Base-by-base conservation (phyloP, 441 rosid species). In the Pelargonium citronellum region DNA sequence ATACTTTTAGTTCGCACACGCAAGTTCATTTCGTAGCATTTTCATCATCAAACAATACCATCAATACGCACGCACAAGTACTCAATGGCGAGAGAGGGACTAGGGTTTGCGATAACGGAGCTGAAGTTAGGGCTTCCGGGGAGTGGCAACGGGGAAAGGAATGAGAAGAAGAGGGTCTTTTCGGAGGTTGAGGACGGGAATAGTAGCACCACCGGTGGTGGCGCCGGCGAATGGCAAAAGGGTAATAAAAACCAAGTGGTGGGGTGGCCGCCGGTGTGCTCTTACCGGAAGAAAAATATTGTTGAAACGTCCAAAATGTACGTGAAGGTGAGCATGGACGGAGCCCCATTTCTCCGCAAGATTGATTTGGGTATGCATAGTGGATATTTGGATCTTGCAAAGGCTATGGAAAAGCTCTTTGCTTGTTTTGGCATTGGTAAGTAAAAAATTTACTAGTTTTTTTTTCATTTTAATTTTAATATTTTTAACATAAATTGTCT, bases 251-350 rank as follows among this genome's bases (percentile, higher is more conserved):
- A 15, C 7, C 53, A 47, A 11, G 53, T 47, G n/a, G 53, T 47
- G 53, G 53, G 53, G 53, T 47, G 53, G 53, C 53, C 53, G 4
- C 53, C 53, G 53, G 53, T 47, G n/a, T 47, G 53, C 12, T 47
- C 53, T 9, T 47, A 47, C 7, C 10, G 53, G 53, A 5, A 15
- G 53, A 47, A 47, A 15, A 47, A 47, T 47, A 11, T 43, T 43
- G 47, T 47, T 11, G n/a, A n/a, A 47, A 47, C 53, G 53, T 47
- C 8, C 12, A 11, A 11, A 47, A 15, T 4, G n/a, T n/a, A n/a
- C n/a, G n/a, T n/a, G n/a, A n/a, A n/a, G n/a, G n/a, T n/a, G n/a
- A n/a, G n/a, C n/a, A 47, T 47, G 53, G 53, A 47, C n/a, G 53
- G 53, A 9, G 53, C 53, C n/a, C 53, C 53, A 1, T 47, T 47